Evolutionary conservation across 768 basidiomycete genomes (phyloP).

Genomic region (Naematelia aurantialba): DNA sequence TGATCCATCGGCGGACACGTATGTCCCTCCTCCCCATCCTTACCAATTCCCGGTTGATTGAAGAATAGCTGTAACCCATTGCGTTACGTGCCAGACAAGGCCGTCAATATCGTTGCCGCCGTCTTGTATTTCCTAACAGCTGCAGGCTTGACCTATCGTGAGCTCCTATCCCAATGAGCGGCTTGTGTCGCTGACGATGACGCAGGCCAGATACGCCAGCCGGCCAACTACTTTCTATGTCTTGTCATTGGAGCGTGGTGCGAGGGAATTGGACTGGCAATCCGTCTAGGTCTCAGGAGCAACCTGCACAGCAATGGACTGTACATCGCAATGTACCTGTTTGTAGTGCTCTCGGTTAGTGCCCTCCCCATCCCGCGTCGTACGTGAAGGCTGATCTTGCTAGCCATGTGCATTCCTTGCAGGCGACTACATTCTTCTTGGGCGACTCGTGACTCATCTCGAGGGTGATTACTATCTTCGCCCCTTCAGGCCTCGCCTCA

Average conservation of each 20-base stretch:
- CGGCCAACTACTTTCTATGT: slow-evolving; percentile 42
- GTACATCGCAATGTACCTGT: slow-evolving; percentile 47
- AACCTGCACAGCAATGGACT: slow-evolving; percentile 42
- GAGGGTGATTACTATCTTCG: slow-evolving; percentile 34
- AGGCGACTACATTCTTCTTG: slow-evolving; percentile 48
- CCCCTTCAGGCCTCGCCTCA: slow-evolving; percentile 37
- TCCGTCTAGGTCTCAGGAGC: slow-evolving; percentile 40
- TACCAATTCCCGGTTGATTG: background rate
- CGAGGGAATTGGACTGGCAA: slow-evolving; percentile 43
- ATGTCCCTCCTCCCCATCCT: background rate
- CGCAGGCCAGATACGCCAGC: slow-evolving; percentile 22
- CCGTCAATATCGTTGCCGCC: slow-evolving; percentile 36
- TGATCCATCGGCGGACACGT: background rate
- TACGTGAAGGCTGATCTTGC: background rate
- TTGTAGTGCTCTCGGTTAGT: slow-evolving; percentile 45
- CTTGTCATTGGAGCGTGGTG: slow-evolving; percentile 48
- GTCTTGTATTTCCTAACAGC: slow-evolving; percentile 46
- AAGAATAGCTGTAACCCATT: slow-evolving; percentile 46
- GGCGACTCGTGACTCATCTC: slow-evolving; percentile 38
- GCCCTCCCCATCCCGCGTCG: background rate
- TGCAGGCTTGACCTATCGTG: slow-evolving; percentile 37
- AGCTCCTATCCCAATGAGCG: slow-evolving; percentile 5
- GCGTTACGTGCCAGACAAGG: slow-evolving; percentile 44
- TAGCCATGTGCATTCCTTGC: slow-evolving; percentile 50
- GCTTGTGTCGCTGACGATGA: background rate